Evolutionary conservation across 2,329 filamentous ascomycete species (phyloP).

Genomic region (Periconia sp.): DNA sequence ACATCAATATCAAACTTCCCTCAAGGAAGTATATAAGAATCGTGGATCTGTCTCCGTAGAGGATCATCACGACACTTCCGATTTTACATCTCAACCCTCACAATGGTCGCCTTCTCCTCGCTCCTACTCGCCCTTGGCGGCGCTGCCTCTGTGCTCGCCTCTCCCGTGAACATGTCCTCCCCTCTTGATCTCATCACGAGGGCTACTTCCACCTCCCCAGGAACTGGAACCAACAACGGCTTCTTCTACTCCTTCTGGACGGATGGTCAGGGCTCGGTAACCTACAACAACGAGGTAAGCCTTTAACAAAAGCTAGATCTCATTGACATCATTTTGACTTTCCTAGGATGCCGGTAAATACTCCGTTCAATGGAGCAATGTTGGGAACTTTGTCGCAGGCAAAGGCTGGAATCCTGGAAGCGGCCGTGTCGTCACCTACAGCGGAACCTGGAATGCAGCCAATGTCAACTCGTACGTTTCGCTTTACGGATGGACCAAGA

Average conservation of each 20-base stretch:
- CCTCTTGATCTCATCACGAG: constrained; percentile 20
- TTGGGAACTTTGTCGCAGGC: constrained; percentile 62
- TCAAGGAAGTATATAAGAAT: constrained; percentile 25
- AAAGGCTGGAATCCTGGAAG: constrained; percentile 64
- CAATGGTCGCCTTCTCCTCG: constrained; percentile 39
- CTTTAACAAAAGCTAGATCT: not conserved
- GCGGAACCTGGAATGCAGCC: constrained; percentile 52
- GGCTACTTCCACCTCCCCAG: constrained; percentile 21
- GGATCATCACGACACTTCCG: constrained; percentile 16
- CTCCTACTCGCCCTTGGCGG: constrained; percentile 34
- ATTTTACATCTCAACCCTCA: constrained; percentile 11
- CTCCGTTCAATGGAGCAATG: constrained; percentile 56
- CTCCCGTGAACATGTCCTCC: constrained; percentile 31
- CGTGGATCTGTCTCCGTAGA: not conserved
- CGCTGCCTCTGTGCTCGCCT: constrained; percentile 32
- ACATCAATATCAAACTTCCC: constrained; percentile 13
- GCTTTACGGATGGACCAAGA: constrained; percentile 64
- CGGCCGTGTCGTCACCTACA: constrained; percentile 57
- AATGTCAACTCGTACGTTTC: constrained; percentile 61
- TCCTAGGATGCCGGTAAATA: constrained; percentile 53
- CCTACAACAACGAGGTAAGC: constrained; percentile 59
- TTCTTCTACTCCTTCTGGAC: constrained; percentile 61
- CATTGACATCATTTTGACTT: constrained; percentile 3
- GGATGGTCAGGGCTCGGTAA: constrained; percentile 56
- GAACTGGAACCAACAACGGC: constrained; percentile 36